Evolutionary conservation across 2,329 filamentous ascomycete species (phyloP).

Genomic region (Metarhizium robertsii): DNA sequence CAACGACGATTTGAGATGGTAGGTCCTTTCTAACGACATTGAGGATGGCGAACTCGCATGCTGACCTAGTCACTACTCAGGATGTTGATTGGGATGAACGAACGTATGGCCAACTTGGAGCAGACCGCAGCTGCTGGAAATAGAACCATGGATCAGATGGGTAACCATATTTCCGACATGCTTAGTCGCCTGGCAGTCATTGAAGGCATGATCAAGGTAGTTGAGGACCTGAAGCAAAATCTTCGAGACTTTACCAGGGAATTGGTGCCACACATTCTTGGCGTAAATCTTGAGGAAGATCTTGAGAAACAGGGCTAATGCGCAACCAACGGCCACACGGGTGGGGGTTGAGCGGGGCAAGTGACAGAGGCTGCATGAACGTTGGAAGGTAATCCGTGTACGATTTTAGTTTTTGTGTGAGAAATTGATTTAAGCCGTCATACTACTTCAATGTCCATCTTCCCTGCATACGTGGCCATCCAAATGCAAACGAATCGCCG

Average conservation of each 20-base stretch:
- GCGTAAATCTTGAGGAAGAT: background rate
- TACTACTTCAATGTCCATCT: background rate
- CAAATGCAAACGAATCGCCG: no score
- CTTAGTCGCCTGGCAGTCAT: background rate
- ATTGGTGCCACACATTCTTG: slow-evolving; percentile 2
- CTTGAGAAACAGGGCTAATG: background rate
- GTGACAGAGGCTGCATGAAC: slow-evolving; percentile 1
- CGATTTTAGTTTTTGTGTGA: no score
- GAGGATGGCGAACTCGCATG: background rate
- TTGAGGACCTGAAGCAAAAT: slow-evolving; percentile 2
- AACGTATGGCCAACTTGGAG: background rate
- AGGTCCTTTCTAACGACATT: background rate
- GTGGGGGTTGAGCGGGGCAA: no score
- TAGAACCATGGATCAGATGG: background rate
- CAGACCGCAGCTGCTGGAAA: background rate
- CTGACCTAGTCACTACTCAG: background rate
- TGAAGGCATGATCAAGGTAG: background rate
- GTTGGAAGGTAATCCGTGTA: background rate
- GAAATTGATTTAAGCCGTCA: background rate
- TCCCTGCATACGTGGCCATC: no score
- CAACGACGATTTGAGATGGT: slow-evolving; percentile 1
- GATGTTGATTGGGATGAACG: background rate
- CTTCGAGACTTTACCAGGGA: slow-evolving; percentile 3
- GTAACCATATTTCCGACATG: background rate
- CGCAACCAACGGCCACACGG: no score